phyloP scores from a whole-genome alignment of 2,329 filamentous ascomycete genomes.

The Neofusicoccum umdonicola region DNA sequence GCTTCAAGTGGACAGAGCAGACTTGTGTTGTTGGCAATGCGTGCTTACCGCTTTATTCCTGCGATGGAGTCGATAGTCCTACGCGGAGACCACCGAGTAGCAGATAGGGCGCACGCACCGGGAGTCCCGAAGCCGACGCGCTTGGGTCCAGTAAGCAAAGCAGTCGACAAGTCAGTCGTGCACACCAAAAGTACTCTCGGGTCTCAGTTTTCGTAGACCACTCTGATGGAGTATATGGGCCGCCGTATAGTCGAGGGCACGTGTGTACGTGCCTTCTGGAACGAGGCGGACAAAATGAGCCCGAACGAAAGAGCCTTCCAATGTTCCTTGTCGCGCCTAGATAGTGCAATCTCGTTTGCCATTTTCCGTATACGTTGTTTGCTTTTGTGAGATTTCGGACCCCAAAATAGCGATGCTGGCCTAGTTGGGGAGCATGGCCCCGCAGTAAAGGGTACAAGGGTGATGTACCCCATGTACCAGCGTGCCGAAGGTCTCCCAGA shows the following conservation, averaged over 20 bases:
- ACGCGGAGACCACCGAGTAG: background rate
- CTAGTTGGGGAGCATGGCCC: background rate
- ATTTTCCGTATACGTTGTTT: background rate
- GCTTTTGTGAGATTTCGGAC: background rate
- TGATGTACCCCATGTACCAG: background rate
- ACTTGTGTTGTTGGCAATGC: background rate
- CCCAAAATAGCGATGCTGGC: background rate
- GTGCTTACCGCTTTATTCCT: background rate
- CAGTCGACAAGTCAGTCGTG: background rate
- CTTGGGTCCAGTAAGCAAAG: background rate
- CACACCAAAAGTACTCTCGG: background rate
- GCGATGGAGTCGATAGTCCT: background rate
- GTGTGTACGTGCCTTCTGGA: background rate
- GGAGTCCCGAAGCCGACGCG: background rate
- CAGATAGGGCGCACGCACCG: background rate
- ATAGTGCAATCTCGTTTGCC: background rate
- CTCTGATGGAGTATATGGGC: background rate
- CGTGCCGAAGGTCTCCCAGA: background rate
- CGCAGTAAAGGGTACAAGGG: slow-evolving; percentile 1
- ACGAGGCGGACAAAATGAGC: background rate
- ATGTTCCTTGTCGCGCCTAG: background rate
- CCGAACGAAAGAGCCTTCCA: background rate
- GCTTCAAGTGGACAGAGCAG: background rate
- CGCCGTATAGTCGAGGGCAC: background rate
- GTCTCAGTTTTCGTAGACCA: background rate